Percentiles rank a stretch among this genome's conserved stretches.
These are phyloP conservation scores for Falciphora oryzae DNA, from an alignment of 2,329 filamentous ascomycete genomes.

Conservation along the genomic window DNA sequence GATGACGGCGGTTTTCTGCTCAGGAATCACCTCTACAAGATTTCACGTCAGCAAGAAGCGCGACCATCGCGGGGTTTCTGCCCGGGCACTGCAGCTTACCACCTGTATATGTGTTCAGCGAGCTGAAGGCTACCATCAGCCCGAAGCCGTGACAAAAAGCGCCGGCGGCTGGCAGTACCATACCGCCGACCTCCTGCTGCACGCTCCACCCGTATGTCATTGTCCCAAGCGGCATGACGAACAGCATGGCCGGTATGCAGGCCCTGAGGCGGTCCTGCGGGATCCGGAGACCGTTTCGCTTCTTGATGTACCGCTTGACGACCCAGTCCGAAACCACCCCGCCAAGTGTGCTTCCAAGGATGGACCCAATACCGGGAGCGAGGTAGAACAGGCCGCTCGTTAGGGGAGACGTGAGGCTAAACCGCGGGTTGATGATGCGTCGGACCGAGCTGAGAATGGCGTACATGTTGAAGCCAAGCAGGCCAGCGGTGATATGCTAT, in stretches of 20 bases:
- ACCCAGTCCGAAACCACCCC: constrained; percentile 64
- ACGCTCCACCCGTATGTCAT: constrained; percentile 55
- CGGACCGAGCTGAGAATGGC: constrained; percentile 59
- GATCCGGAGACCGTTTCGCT: constrained; percentile 51
- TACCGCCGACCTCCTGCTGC: constrained; percentile 43
- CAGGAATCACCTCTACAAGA: constrained; percentile 12
- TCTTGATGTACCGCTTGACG: constrained; percentile 59
- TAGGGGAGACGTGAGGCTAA: constrained; percentile 59
- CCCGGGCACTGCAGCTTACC: constrained; percentile 3
- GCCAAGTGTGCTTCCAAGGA: constrained; percentile 65
- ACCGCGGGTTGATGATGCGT: constrained; percentile 69
- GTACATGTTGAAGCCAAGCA: constrained; percentile 65
- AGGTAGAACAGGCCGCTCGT: constrained; percentile 69
- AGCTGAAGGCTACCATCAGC: constrained; percentile 70
- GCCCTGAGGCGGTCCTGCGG: constrained; percentile 64
- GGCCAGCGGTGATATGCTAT: constrained; percentile 34
- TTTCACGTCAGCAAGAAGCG: not conserved
- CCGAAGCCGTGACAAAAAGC: constrained; percentile 72
- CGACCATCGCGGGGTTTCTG: not conserved
- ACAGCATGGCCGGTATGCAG: constrained; percentile 49
- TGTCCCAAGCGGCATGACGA: constrained; percentile 56
- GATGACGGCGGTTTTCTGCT: constrained; percentile 13
- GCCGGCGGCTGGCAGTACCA: constrained; percentile 59
- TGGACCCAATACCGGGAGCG: constrained; percentile 64
- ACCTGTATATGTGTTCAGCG: constrained; percentile 57